Evolutionary conservation across 495 filamentous ascomycete genomes (phyloP).

Genomic region (Xylaria intraflava): DNA sequence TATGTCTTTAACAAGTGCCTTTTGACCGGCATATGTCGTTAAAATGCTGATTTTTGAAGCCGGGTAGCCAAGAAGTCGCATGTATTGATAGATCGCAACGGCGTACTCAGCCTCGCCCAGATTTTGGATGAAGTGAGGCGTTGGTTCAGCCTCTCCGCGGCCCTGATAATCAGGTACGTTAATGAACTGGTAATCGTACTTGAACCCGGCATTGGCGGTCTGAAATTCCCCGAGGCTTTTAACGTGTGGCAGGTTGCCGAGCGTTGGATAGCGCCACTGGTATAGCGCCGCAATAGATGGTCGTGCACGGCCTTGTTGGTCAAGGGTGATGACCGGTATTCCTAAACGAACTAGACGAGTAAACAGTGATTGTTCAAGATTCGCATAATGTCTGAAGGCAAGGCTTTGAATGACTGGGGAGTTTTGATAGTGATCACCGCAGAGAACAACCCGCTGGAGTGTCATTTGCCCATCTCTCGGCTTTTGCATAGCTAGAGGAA

Average conservation of each 20-base stretch:
- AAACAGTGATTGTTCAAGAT: constrained; percentile 93
- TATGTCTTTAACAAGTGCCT: constrained; percentile 84
- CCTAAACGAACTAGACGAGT: constrained; percentile 82
- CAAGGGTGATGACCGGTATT: constrained; percentile 81
- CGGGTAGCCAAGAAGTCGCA: constrained; percentile 96
- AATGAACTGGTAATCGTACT: constrained; percentile 95
- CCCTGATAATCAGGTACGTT: constrained; percentile 93
- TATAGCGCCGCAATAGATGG: constrained; percentile 84
- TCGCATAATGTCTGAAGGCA: constrained; percentile 93
- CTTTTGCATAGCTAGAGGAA: constrained; percentile 84
- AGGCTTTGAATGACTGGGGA: constrained; percentile 92
- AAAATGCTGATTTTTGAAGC: constrained; percentile 83
- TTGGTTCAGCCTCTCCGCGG: constrained; percentile 78
- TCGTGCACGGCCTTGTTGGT: constrained; percentile 85
- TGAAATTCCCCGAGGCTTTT: constrained; percentile 62
- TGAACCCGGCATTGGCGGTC: constrained; percentile 83
- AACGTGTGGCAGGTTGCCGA: constrained; percentile 74
- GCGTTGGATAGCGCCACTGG: constrained; percentile 81
- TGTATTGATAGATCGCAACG: constrained; percentile 93
- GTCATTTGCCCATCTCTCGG: constrained; percentile 64
- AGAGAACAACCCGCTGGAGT: constrained; percentile 82
- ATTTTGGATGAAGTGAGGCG: constrained; percentile 97
- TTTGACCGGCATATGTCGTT: constrained; percentile 91
- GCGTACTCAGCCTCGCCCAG: constrained; percentile 95
- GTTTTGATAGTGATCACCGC: constrained; percentile 95